Percentiles rank a stretch among this genome's conserved stretches.
Conservation (phyloP, 2,329 filamentous ascomycete species). For the Botryotinia globosa region DNA sequence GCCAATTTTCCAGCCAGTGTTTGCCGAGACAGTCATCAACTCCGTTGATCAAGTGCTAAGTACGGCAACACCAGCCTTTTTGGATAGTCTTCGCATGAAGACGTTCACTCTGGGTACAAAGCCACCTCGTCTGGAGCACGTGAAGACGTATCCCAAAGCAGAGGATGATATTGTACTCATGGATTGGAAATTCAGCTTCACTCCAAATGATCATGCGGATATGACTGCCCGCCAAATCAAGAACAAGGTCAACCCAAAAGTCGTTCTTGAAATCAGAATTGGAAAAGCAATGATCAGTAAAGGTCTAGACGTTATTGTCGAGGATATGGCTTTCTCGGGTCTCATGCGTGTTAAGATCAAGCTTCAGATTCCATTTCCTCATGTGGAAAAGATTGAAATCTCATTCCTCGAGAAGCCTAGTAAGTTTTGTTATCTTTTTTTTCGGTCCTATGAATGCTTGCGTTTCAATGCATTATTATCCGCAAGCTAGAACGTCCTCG, state of each 20-base stretch:
- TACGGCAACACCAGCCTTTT: slow-evolving; percentile 83
- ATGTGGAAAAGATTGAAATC: slow-evolving; percentile 91
- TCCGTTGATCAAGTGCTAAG: slow-evolving; percentile 96
- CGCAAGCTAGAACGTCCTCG: background rate
- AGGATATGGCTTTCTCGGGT: slow-evolving; percentile 94
- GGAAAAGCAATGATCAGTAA: slow-evolving; percentile 98
- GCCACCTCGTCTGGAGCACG: slow-evolving; percentile 92
- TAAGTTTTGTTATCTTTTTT: slow-evolving; percentile 22
- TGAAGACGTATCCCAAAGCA: slow-evolving; percentile 95
- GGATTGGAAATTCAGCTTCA: slow-evolving; percentile 99
- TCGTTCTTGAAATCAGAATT: slow-evolving; percentile 90
- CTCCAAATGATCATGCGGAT: slow-evolving; percentile 88
- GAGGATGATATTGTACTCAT: slow-evolving; percentile 95
- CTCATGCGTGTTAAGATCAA: slow-evolving; percentile 98
- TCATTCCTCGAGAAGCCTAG: slow-evolving; percentile 82
- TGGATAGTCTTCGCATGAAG: slow-evolving; percentile 91
- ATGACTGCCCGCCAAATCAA: slow-evolving; percentile 86
- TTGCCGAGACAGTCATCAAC: slow-evolving; percentile 87
- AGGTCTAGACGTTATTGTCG: slow-evolving; percentile 93
- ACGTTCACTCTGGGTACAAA: slow-evolving; percentile 93
- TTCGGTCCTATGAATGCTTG: background rate
- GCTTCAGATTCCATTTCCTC: slow-evolving; percentile 91
- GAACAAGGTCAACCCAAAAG: slow-evolving; percentile 95
- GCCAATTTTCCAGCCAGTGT: slow-evolving; percentile 95
- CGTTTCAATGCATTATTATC: background rate